A percentile compares a stretch with the other conserved stretches of the same genome.
Conservation (phyloP, 257 asterid genomes). For the Jaltomata sinuosa region DNA sequence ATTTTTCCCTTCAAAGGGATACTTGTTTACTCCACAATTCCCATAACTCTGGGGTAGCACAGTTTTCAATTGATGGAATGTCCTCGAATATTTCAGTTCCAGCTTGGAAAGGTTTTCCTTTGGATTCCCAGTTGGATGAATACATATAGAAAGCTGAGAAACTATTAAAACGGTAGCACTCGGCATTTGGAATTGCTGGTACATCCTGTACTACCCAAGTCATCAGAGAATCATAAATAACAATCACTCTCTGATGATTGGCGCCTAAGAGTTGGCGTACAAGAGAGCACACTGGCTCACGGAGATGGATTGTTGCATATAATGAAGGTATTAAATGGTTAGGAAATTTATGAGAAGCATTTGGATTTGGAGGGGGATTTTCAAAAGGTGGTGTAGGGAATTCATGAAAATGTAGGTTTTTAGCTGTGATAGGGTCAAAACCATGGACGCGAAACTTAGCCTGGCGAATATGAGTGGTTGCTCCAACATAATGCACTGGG, state of each 20-base stretch:
- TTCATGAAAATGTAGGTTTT: neutral
- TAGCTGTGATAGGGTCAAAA: neutral
- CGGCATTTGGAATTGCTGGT: constrained; percentile 6
- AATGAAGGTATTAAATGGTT: constrained; percentile 6
- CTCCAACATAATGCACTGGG: neutral
- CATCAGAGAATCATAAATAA: constrained; percentile 15
- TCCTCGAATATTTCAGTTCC: neutral
- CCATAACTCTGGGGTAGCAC: neutral
- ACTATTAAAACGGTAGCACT: constrained; percentile 13
- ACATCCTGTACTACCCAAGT: constrained; percentile 9
- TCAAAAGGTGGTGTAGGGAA: neutral
- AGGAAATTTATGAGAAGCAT: constrained; percentile 5
- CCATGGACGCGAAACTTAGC: neutral
- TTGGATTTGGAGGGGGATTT: constrained; percentile 4
- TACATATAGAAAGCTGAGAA: neutral
- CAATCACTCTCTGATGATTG: neutral
- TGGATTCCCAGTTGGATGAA: neutral
- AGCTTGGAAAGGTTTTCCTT: constrained; percentile 2
- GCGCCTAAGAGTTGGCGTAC: neutral
- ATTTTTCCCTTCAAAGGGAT: neutral
- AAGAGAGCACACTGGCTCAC: neutral
- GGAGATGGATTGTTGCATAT: constrained; percentile 8
- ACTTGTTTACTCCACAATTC: neutral
- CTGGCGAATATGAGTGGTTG: neutral
- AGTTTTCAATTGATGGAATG: neutral